These are phyloP conservation scores for Thraustochytrium sp. DNA, from an alignment of 352 stramenopile species.

Conservation along the genomic window DNA sequence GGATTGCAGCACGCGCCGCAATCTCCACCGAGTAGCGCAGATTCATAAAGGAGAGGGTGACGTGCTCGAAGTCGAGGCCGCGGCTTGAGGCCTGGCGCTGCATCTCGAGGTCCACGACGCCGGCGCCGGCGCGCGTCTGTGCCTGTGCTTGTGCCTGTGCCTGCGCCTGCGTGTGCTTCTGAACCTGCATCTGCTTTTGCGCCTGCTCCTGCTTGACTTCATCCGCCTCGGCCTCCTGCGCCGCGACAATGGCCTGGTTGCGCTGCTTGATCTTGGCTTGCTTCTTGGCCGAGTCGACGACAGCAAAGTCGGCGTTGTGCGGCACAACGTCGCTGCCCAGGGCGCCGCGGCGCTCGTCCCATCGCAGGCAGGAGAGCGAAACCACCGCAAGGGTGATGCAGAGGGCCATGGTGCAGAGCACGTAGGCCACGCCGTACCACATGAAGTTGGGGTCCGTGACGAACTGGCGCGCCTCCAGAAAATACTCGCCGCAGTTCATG, in stretches of 20 bases:
- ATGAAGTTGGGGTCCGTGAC: constrained; percentile 42
- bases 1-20: background rate
- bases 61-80: background rate
- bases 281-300: background rate
- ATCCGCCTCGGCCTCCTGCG: too few relatives aligned
- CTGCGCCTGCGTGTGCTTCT: too few relatives aligned
- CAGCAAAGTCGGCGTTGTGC: background rate
- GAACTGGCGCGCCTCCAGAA: constrained; percentile 34
- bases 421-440: background rate
- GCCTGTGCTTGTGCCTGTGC: too few relatives aligned
- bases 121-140: too few relatives aligned
- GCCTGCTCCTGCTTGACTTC: too few relatives aligned
- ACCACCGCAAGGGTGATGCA: constrained; percentile 33
- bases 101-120: background rate
- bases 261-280: background rate
- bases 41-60: constrained; percentile 9
- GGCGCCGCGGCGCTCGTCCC: background rate
- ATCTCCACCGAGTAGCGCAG: background rate
- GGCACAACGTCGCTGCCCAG: background rate
- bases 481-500: constrained; percentile 41
- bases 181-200: too few relatives aligned
- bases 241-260: too few relatives aligned
- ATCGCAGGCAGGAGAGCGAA: constrained; percentile 41
- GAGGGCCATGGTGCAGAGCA: constrained; percentile 39
- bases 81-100: background rate